phyloP scores from a whole-genome alignment of 139 green algal genomes.

The Monoraphidium neglectum region DNA sequence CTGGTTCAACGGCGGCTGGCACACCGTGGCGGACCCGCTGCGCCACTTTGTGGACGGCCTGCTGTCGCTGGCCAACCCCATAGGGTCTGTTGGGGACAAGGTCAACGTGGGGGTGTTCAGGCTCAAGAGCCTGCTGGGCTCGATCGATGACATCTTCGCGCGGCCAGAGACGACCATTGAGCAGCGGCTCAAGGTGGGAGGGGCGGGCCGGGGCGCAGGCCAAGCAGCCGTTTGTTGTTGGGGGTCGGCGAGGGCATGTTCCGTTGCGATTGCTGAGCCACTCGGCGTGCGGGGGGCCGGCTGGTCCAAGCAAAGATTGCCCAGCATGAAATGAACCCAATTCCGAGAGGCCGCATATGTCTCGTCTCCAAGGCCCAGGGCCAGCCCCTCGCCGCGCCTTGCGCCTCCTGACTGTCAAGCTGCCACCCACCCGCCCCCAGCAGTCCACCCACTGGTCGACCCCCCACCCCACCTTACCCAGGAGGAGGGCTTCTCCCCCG shows the following conservation, averaged over 20 bases:
- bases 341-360: no score
- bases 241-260: no score
- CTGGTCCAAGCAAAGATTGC: no score
- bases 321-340: no score
- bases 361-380: no score
- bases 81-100: constrained; percentile 83
- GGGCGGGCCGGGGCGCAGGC: neutral
- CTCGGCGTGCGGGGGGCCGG: no score
- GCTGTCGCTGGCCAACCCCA: constrained; percentile 78
- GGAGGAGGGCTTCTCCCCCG: constrained; percentile 81
- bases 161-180: constrained; percentile 75
- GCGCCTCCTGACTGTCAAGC: no score
- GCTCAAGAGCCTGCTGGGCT: constrained; percentile 60
- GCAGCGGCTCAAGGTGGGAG: constrained; percentile 58
- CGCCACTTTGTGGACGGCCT: constrained; percentile 83
- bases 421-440: no score
- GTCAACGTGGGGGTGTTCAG: constrained; percentile 85
- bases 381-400: no score
- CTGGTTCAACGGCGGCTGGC: constrained; percentile 56
- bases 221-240: no score
- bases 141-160: constrained; percentile 61
- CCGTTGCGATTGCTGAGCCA: no score
- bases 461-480: constrained; percentile 29
- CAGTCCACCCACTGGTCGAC: no score
- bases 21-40: constrained; percentile 78